A percentile compares a stretch with the other conserved stretches of the same genome.
Evolutionary conservation across 805 yeast species (phyloP).

Genomic region (Metschnikowia gelsemii): DNA sequence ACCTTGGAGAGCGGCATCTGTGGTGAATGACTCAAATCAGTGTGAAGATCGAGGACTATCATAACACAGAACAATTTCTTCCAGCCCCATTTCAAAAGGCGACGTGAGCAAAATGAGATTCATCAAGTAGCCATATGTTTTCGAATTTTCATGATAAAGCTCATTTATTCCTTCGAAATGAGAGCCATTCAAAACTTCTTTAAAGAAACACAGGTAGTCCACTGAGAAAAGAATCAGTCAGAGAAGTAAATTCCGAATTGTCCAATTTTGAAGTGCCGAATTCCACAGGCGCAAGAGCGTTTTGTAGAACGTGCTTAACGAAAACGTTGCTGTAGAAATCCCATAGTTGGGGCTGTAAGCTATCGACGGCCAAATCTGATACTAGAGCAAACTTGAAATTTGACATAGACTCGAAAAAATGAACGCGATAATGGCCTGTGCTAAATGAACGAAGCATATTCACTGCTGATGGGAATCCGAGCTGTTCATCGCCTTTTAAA

Average conservation of each 20-base stretch:
- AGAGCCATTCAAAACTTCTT: not conserved
- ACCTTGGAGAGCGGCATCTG: too few species aligned
- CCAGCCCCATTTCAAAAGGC: too few species aligned
- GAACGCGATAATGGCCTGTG: constrained; percentile 78
- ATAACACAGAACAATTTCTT: too few species aligned
- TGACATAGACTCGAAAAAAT: constrained; percentile 75
- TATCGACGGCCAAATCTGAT: constrained; percentile 61
- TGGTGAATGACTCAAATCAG: too few species aligned
- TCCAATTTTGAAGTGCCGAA: constrained; percentile 54
- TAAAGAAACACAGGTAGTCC: constrained; percentile 29
- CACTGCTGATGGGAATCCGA: constrained; percentile 10
- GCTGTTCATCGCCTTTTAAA: too few species aligned
- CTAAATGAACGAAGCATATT: constrained; percentile 52
- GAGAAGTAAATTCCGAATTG: constrained; percentile 54
- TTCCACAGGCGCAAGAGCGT: constrained; percentile 54
- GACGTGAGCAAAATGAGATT: too few species aligned
- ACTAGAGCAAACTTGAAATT: constrained; percentile 74
- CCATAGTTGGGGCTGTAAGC: constrained; percentile 53
- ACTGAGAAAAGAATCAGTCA: constrained; percentile 49
- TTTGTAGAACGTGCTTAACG: constrained; percentile 59
- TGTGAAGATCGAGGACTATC: too few species aligned
- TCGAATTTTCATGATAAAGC: not conserved
- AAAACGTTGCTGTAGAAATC: constrained; percentile 61
- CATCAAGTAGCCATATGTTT: too few species aligned
- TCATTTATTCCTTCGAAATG: not conserved